Base-by-base conservation (phyloP, 2,329 filamentous ascomycete genomes). In the Cladophialophora carrionii region DNA sequence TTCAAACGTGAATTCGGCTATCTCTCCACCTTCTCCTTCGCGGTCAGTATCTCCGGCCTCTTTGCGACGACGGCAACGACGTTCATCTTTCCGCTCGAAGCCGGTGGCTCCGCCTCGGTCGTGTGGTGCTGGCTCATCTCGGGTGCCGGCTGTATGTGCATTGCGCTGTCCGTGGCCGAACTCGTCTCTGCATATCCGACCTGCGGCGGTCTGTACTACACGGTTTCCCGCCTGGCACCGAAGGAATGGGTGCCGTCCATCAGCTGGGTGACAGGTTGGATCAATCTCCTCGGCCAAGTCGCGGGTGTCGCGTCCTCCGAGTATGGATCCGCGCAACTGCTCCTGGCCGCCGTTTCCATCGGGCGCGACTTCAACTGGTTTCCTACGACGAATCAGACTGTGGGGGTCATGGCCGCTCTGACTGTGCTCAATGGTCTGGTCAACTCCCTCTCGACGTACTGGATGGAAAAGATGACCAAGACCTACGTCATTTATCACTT, bases 81-180 rank as follows among this genome's bases (percentile, higher is more conserved):
- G 34, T 84, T 85, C 71, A 77, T 77, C 12, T 85, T 82, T 70
- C 83, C 84, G 1, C 77, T 86, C 29, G 74, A 76, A 51, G 83
- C 83, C 14, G 83, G 83, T 66, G 84, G 84, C 57, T 78, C 81
- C 41, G 80, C 83, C 26, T 79, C 83, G 6, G 83, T 79, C 7
- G 79, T 87, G 4, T 87, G 84, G 84, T 85, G 81, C 73, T 87
- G 84, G 84, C 72, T 84, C 56, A 84, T 86, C 64, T 82, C 82
- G 31, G 84, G 84, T 59, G 76, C 79, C 52, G 84, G 84, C 10
- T 85, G 84, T 63, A 81, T 86, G 78, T 85, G 83, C 69, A 83
- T 86, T 71, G 78, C 78, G 56, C 74, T 70, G 65, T 85, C 83
- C 9, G 83, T 86, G 37, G 82, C 84, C 49, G 84, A 86, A 74